These are phyloP conservation scores for Dipsacomyces acuminosporus DNA, from an alignment of 371 early-diverging fungal species.

Conservation along the genomic window DNA sequence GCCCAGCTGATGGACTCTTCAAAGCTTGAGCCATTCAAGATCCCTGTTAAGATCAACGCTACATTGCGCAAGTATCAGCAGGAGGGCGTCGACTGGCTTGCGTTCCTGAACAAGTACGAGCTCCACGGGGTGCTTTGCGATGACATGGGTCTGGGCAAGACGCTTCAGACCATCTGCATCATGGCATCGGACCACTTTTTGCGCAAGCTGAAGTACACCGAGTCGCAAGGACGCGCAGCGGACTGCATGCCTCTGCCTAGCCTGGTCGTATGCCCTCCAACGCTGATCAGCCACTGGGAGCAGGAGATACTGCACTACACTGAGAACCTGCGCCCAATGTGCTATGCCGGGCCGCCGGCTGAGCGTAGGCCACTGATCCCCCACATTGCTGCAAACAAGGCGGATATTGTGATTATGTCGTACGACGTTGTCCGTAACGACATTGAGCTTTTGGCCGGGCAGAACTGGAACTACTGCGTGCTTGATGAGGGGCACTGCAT, in stretches of 20 bases:
- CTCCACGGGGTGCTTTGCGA: slow-evolving; percentile 98
- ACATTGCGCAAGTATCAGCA: slow-evolving; percentile 93
- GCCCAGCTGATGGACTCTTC: slow-evolving; percentile 86
- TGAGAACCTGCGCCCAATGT: slow-evolving; percentile 68
- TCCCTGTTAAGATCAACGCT: slow-evolving; percentile 90
- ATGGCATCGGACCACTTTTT: slow-evolving; percentile 82
- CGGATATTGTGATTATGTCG: slow-evolving; percentile 88
- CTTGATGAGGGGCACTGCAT: slow-evolving; percentile 99
- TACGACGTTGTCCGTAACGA: slow-evolving; percentile 98
- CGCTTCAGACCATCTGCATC: slow-evolving; percentile 96
- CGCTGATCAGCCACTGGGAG: slow-evolving; percentile 97
- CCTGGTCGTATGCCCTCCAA: slow-evolving; percentile 96
- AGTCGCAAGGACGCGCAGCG: slow-evolving; percentile 54
- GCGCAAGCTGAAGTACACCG: slow-evolving; percentile 56
- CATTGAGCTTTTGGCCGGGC: slow-evolving; percentile 68
- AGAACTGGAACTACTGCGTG: slow-evolving; percentile 93
- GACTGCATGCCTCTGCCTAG: slow-evolving; percentile 58
- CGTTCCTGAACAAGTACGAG: slow-evolving; percentile 93
- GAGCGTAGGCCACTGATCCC: slow-evolving; percentile 60
- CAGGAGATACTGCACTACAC: slow-evolving; percentile 88
- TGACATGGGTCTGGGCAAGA: slow-evolving; percentile 99
- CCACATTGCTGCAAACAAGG: slow-evolving; percentile 39
- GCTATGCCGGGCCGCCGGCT: slow-evolving; percentile 77
- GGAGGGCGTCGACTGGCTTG: slow-evolving; percentile 97
- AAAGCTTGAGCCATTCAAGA: slow-evolving; percentile 74